A percentile compares a stretch with the other conserved stretches of the same genome.
These are phyloP conservation scores for Typha latifolia DNA, from an alignment of 176 grass and related monocot species.

Conservation along the genomic window DNA sequence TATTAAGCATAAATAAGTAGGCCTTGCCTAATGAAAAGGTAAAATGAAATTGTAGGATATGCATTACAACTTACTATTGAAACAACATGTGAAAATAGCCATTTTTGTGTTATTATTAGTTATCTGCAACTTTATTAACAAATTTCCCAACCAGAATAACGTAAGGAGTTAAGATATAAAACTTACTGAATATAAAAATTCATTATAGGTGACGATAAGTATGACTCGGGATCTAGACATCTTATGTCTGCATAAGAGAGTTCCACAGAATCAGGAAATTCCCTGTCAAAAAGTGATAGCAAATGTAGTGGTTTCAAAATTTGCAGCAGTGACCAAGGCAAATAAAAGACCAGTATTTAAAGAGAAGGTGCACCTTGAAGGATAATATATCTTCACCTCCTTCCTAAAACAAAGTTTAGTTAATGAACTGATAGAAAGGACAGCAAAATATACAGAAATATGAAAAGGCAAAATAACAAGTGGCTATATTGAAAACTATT, in stretches of 20 bases:
- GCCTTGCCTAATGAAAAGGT: too few species aligned
- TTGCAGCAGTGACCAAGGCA: conserved; percentile 19
- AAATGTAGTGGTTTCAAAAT: conserved; percentile 21
- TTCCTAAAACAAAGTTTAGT: conserved; percentile 44
- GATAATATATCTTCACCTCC: conserved; percentile 54
- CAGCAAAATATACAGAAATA: conserved; percentile 11
- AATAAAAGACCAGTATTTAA: conserved; percentile 9
- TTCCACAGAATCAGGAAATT: conserved; percentile 54
- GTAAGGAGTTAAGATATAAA: conserved; percentile 2
- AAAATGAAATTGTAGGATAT: too few species aligned
- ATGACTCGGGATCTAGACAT: conserved; percentile 71
- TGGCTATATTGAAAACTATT: conserved; percentile 9
- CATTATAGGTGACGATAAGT: conserved; percentile 83
- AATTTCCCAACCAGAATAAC: not conserved
- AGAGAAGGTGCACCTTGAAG: conserved; percentile 51
- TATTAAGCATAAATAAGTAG: too few species aligned
- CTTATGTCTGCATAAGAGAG: conserved; percentile 59
- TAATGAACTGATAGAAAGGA: conserved; percentile 16
- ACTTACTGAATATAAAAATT: conserved; percentile 95
- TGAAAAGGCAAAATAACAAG: too few species aligned
- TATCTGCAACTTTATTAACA: not conserved
- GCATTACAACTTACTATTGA: too few species aligned
- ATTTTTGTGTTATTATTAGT: not conserved
- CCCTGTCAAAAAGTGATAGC: conserved; percentile 28
- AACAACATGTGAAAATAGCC: too few species aligned